A percentile compares a stretch with the other conserved stretches of the same genome.
phyloP scores from a whole-genome alignment of 75 land plant species.

The Isoetes taiwanensis region DNA sequence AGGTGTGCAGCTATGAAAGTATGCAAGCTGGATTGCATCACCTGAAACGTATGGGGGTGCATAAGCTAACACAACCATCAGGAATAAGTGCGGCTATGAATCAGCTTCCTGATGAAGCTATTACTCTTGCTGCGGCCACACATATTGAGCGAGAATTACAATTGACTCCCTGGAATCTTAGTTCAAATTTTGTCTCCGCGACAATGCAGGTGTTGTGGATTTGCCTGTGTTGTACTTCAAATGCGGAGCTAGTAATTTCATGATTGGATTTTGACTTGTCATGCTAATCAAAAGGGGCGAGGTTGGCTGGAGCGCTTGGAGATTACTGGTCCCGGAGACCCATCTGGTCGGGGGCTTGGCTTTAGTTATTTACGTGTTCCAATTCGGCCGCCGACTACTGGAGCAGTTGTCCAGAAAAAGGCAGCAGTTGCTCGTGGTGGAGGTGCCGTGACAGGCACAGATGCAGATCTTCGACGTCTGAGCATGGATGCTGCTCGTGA shows the following conservation, averaged over 20 bases:
- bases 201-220: too few relatives aligned
- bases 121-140: neutral
- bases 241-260: too few relatives aligned
- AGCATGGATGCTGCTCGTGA: constrained; percentile 99
- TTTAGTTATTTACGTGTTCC: constrained; percentile 86
- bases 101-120: neutral
- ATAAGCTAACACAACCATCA: neutral
- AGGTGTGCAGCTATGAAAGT: constrained; percentile 4
- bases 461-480: constrained; percentile 94
- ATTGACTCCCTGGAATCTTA: neutral
- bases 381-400: constrained; percentile 64
- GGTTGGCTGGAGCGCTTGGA: constrained; percentile 89
- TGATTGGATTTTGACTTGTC: too few relatives aligned
- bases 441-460: constrained; percentile 92
- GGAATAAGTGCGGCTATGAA: neutral
- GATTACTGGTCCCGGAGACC: constrained; percentile 97
- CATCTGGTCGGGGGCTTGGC: constrained; percentile 96
- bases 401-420: constrained; percentile 68
- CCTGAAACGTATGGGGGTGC: neutral
- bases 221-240: too few relatives aligned
- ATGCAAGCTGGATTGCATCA: constrained; percentile 2
- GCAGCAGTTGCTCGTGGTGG: constrained; percentile 59
- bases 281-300: too few relatives aligned
- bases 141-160: neutral
- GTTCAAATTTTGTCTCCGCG: neutral